Base-by-base conservation (phyloP, 352 stramenopile genomes). In the Globisporangium mamillatum region DNA sequence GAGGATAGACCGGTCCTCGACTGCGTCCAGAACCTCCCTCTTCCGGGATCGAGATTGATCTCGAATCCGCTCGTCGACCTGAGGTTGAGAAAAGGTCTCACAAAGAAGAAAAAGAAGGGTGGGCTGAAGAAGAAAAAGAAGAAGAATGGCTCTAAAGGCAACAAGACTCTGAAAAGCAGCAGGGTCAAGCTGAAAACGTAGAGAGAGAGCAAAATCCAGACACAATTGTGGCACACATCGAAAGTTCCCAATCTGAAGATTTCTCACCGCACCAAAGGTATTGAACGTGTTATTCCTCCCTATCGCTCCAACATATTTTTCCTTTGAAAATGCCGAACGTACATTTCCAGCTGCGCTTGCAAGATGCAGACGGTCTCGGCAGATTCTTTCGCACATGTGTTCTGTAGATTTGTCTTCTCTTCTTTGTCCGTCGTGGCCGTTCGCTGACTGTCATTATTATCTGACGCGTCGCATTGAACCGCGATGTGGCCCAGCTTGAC, bases 1-100 rank as follows among this genome's bases (percentile, higher is more conserved):
- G 82, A 93, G 68, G 85, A 93, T 63, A 69, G 76, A 34, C 66
- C 79, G 0, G 62, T 79, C 20, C 63, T 85, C 5, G 79, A 86
- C 41, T 91, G 77, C 56, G 73, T 81, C 50, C 66, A 69, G 16
- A 86, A 90, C 20, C 65, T 92, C 0, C 84, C 84, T 16, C 72
- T 90, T 0, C 59, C 82, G 0, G 82, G 82, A 18, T 80, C 77
- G 5, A 63, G 72, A 27, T 68, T 92, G n/a, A 41, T 81, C 0
- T 54, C 65, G 20, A 86, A 92, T 55, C 82, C 84, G 29, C 72
- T 90, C 25, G 22, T 76, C 4, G 52, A 75, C 18, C 71, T 78
- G 50, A 22, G 61, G 7, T 62, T 76, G 46, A 84, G 88, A 67
- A 75, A 76, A 46, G 44, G 60, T 16, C 61, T 60, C 9, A 54